Evolutionary conservation across 441 rosid genomes (phyloP).

Genomic region (Eruca vesicaria): DNA sequence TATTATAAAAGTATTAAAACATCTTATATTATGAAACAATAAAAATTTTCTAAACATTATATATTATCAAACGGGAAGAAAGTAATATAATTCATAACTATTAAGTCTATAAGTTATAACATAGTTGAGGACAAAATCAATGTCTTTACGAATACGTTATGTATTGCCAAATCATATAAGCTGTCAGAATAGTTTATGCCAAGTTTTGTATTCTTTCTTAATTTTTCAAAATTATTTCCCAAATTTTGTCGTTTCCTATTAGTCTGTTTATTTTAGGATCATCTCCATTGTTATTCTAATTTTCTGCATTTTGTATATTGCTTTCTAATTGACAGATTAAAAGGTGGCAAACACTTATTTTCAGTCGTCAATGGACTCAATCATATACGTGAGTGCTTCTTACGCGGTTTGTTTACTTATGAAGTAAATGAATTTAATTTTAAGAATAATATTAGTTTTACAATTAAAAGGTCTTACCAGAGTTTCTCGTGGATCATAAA

Average conservation of each 20-base stretch:
- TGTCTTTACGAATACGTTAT: conserved; percentile 6
- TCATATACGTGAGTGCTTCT: conserved; percentile 4
- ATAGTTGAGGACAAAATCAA: conserved; percentile 22
- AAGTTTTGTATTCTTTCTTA: neutral
- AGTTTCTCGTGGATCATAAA: too few relatives aligned
- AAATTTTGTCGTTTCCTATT: neutral
- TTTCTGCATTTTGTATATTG: neutral
- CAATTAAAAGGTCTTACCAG: too few relatives aligned
- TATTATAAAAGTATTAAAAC: too few relatives aligned
- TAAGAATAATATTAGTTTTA: too few relatives aligned
- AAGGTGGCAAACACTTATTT: neutral
- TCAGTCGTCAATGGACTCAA: conserved; percentile 1
- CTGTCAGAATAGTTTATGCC: neutral
- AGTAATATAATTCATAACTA: neutral
- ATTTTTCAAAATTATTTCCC: neutral
- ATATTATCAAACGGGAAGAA: too few relatives aligned
- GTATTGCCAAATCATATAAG: conserved; percentile 23
- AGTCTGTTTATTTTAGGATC: neutral
- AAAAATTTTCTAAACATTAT: too few relatives aligned
- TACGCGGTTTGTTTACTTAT: conserved; percentile 24
- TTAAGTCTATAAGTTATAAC: neutral
- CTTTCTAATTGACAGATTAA: neutral
- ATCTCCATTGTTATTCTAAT: neutral
- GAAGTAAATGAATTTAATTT: too few relatives aligned
- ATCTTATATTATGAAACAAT: too few relatives aligned